These are phyloP conservation scores for Hypsizygus ulmarius DNA, from an alignment of 1,284 basidiomycete species.

Conservation along the genomic window DNA sequence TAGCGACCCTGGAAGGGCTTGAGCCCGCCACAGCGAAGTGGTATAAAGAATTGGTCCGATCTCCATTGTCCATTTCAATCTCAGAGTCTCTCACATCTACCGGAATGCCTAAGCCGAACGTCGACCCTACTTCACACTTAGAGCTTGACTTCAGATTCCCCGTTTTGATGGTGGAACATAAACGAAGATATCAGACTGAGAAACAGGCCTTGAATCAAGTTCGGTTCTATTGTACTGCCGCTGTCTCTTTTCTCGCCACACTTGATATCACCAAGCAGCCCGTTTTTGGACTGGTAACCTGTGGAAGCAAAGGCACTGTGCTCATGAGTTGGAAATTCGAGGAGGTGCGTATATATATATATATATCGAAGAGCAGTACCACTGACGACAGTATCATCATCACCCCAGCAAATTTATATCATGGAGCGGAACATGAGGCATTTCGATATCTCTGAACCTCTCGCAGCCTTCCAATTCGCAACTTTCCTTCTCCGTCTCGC, in stretches of 20 bases:
- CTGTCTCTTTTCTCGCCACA: neutral
- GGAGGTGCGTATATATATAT: no score
- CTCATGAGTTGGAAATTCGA: neutral
- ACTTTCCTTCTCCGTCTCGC: neutral
- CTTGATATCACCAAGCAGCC: neutral
- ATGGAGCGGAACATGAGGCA: neutral
- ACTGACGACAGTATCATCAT: no score
- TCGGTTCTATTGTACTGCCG: neutral
- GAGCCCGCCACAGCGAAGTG: no score
- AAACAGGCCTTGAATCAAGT: neutral
- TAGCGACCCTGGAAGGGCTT: no score
- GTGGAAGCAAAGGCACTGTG: neutral
- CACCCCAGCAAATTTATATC: neutral
- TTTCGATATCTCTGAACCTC: constrained; percentile 1
- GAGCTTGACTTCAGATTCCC: neutral
- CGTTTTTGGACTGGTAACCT: neutral
- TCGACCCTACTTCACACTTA: no score
- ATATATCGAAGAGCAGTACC: no score
- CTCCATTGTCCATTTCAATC: no score
- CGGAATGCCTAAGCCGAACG: no score
- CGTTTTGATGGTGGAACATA: neutral
- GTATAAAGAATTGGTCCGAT: no score
- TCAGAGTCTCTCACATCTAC: no score
- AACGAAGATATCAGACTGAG: neutral
- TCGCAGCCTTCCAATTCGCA: neutral